phyloP scores from a whole-genome alignment of 1,284 basidiomycete species.

The Inonotus hispidus region DNA sequence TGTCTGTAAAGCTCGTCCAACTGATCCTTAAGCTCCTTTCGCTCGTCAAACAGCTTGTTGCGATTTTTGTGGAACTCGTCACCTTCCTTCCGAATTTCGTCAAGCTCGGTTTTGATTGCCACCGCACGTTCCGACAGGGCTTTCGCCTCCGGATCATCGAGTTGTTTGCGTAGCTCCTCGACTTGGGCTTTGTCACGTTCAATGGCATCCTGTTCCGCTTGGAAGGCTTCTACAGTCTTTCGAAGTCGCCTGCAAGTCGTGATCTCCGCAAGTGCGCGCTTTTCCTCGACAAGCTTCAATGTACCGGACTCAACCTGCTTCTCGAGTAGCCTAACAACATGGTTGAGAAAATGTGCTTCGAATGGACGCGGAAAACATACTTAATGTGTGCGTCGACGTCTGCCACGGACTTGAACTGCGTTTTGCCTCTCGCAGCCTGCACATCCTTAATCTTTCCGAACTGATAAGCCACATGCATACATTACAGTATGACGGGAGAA shows the following conservation, averaged over 20 bases:
- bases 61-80: constrained; percentile 84
- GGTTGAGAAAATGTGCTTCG: constrained; percentile 6
- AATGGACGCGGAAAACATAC: constrained; percentile 40
- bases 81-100: constrained; percentile 78
- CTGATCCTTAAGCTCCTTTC: constrained; percentile 68
- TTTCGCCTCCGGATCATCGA: constrained; percentile 90
- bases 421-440: constrained; percentile 77
- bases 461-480: not conserved
- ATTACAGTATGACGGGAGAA: constrained; percentile 2
- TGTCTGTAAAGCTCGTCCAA: constrained; percentile 71
- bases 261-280: constrained; percentile 90
- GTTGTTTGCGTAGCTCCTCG: constrained; percentile 79
- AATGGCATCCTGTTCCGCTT: constrained; percentile 73
- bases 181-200: constrained; percentile 72
- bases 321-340: constrained; percentile 62
- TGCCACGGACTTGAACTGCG: constrained; percentile 78
- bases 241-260: constrained; percentile 64
- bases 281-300: constrained; percentile 95
- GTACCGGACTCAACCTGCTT: constrained; percentile 88
- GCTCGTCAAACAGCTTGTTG: constrained; percentile 84
- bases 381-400: constrained; percentile 87
- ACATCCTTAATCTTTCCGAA: constrained; percentile 76
- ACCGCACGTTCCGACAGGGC: constrained; percentile 81
- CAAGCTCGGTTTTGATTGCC: constrained; percentile 81
- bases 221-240: constrained; percentile 73